Evolutionary conservation across 2,329 filamentous ascomycete genomes (phyloP), one percentile per base, ranked within the genome.

Genomic region (Penicillium sp.): DNA sequence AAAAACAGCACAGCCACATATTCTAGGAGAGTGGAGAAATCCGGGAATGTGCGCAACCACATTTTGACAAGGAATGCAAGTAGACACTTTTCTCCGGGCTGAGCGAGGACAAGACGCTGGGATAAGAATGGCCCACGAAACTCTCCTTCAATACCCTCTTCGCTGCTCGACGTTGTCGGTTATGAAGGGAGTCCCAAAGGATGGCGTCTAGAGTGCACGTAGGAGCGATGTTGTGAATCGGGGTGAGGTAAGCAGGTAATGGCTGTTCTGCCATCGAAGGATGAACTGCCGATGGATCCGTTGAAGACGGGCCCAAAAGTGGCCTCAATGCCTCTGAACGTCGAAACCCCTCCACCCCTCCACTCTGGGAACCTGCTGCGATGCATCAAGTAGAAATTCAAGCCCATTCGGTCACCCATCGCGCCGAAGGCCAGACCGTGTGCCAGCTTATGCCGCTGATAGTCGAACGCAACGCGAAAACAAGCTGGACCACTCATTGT

Each of bases 41-140:
- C 83, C 0, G 88, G 87, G 59, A 95, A 94, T n/a, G 85, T 88
- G 55, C 80, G 77, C 10, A 95, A 94, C 87, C 13, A 95, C 79
- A n/a, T 57, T 87, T 87, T 6, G 87, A 91, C 1, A 95, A 74
- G 1, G 87, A 87, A 61, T 95, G 88, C 2, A 83, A 80, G 59
- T 78, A 77, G 7, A 72, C 72, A 52, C 75, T 77, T 44, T 77
- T 76, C 35, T 81, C 74, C 0, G 87, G 85, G 62, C 91, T 87
- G 33, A 91, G 77, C 4, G 95, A 77, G 1, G 85, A 86, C 0
- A 83, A 84, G 49, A 94, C 85, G 50, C 84, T 87, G 1, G 88
- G 88, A 62, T 94, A 90, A 12, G 80, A 76, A 0, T 88, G 88
- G 0, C 87, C 88, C 7, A 87, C 77, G 7, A 91, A 77, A 38